Evolutionary conservation across 805 yeast genomes (phyloP), one percentile per base, ranked within the genome.

Genomic region (Monosporozyma aerobia): DNA sequence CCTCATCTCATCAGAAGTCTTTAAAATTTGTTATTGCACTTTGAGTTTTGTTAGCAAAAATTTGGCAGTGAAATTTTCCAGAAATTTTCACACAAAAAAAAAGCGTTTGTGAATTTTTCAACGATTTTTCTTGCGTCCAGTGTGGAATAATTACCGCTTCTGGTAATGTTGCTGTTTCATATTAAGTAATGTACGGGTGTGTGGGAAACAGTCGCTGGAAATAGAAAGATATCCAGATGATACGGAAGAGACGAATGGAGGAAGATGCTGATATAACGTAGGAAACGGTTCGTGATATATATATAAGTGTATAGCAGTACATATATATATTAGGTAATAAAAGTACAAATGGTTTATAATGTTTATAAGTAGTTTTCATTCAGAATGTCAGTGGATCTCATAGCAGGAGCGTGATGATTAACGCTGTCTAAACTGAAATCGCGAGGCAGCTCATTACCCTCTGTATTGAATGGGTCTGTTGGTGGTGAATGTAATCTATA

Each of bases 361-460:
- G 39, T 25, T 22, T 49, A 49, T 27, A 49, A 30, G 32, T 50
- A 50, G 19, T 43, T 44, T 30, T 33, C 25, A 5, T 50, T 50
- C 25, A 50, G 25, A 30, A 50, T 50, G 19, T 50, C 52, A 10
- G 52, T 50, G 33, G 52, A 50, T 16, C 33, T 33, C 44, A 44
- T 45, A 16, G 49, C 43, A 16, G 30, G 25, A 5, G 44, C 39
- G 30, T 46, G 47, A 10, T 50, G 49, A 16, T 49, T 53, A 33
- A 61, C 37, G 32, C 58, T 59, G 44, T 57, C 63, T 6, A 56
- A 39, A 51, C 65, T 63, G 13, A 50, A 35, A 44, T 57, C 63
- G 49, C 64, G 61, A 30, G 49, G 56, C 30, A 62, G 52, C 51
- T 52, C 51, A 19, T 6, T 37, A 14, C 16, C 14, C 5, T 9